Evolutionary conservation across 257 asterid species (phyloP), one percentile per base, ranked within the genome.

Genomic region (Galeopsis tetrahit): DNA sequence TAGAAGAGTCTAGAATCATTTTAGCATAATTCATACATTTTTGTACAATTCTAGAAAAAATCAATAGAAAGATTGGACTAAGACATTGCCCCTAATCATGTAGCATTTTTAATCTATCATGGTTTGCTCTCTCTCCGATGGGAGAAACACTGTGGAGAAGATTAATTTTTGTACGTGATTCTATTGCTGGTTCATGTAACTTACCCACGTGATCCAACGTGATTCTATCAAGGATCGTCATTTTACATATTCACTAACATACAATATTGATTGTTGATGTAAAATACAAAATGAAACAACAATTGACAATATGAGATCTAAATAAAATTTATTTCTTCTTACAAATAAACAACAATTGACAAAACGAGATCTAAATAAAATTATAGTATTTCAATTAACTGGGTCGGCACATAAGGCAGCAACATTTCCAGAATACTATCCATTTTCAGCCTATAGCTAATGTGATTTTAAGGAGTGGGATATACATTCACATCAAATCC

Each of bases 401-500:
- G 14, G 36, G 32, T 53, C 52, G n/a, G 55, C 60, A 46, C 65
- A 46, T 13, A 46, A 46, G 53, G 14, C 15, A 28, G 66, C 57
- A 52, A 52, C 10, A 9, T 21, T 28, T 48, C 40, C 60, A 52
- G 53, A 11, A 69, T 36, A 32, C 48, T 42, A 63, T 56, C 57
- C 33, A 32, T 68, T 31, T 49, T 38, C 44, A 49, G 21, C 42
- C 74, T 68, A 21, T 21, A 49, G 28, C 58, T 44, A n/a, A 61
- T 39, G 31, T 44, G 56, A 28, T 53, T 36, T 53, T 67, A 43
- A 62, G 28, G 68, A 51, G 28, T 36, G 7, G 72, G 31, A 61
- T 61, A 52, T 44, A 78, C 70, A 61, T 21, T 17, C 38, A 36
- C 79, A 46, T 52, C 46, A 15, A 66, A 34, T 33, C 75, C 33